These are phyloP conservation scores for Oryza australiensis DNA, from an alignment of 176 grass and related monocot species.

Conservation along the genomic window DNA sequence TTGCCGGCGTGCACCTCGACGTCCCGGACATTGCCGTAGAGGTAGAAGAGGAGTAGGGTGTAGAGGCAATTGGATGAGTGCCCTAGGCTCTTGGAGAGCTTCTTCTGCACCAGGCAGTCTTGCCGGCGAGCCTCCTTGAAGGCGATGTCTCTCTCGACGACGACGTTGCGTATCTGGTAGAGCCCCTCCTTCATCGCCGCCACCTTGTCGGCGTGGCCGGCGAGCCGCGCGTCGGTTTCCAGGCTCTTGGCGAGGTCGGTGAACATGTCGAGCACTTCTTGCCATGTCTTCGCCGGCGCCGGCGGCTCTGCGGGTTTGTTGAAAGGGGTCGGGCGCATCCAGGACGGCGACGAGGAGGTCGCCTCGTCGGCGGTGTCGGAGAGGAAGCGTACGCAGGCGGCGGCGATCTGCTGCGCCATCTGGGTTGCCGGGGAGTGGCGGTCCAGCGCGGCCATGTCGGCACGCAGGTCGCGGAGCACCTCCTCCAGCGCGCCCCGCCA, in stretches of 20 bases:
- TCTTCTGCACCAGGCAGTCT: constrained; percentile 77
- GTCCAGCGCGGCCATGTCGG: constrained; percentile 47
- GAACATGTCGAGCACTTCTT: constrained; percentile 87
- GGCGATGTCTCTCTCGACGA: constrained; percentile 60
- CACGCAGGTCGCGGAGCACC: constrained; percentile 58
- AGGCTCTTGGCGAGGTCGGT: constrained; percentile 64
- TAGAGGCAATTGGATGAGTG: constrained; percentile 82
- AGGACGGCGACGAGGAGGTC: constrained; percentile 52
- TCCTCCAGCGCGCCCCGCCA: constrained; percentile 77
- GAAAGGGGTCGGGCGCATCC: constrained; percentile 66
- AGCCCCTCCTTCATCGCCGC: constrained; percentile 77
- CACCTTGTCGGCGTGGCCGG: constrained; percentile 55
- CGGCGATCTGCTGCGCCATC: constrained; percentile 74
- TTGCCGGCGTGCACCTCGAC: constrained; percentile 58
- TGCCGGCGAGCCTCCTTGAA: constrained; percentile 76
- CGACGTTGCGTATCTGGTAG: constrained; percentile 64
- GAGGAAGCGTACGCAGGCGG: constrained; percentile 51
- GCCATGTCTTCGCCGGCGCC: constrained; percentile 54
- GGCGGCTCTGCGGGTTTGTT: constrained; percentile 32
- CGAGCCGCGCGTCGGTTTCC: constrained; percentile 32
- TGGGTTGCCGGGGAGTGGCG: constrained; percentile 24
- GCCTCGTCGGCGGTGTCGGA: constrained; percentile 33
- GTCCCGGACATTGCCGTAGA: constrained; percentile 64
- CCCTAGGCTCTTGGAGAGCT: constrained; percentile 65
- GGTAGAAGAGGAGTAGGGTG: constrained; percentile 80